Percentiles rank a stretch among this genome's conserved stretches.
These are phyloP conservation scores for Diplocarpon mali DNA, from an alignment of 2,329 filamentous ascomycete species.

Conservation along the genomic window DNA sequence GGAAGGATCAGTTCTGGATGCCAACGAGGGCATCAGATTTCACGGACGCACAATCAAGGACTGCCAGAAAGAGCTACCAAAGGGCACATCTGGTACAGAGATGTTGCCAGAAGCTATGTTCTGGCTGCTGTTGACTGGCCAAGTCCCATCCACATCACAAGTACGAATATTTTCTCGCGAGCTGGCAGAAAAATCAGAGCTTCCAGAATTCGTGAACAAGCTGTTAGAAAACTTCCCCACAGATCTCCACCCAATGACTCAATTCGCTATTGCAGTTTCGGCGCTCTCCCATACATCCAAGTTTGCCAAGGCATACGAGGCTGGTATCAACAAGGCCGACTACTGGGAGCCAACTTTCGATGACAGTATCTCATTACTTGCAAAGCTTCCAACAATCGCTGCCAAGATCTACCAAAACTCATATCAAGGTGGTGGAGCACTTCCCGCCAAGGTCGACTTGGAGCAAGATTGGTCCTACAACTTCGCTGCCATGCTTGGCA, in stretches of 20 bases:
- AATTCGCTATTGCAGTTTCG: conserved; percentile 89
- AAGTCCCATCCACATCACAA: conserved; percentile 76
- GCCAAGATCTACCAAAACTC: conserved; percentile 96
- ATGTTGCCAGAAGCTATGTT: conserved; percentile 99
- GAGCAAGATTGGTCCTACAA: conserved; percentile 98
- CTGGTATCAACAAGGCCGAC: conserved; percentile 84
- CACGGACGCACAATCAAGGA: conserved; percentile 97
- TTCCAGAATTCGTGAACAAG: conserved; percentile 74
- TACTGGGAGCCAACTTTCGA: conserved; percentile 99
- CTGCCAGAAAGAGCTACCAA: conserved; percentile 86
- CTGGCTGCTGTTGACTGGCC: conserved; percentile 90
- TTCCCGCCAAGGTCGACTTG: conserved; percentile 66
- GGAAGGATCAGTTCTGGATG: conserved; percentile 95
- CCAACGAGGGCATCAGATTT: conserved; percentile 95
- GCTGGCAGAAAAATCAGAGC: conserved; percentile 72
- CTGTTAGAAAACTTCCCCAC: conserved; percentile 84
- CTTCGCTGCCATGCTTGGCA: conserved; percentile 92
- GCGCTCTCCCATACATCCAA: conserved; percentile 91
- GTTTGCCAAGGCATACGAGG: conserved; percentile 88
- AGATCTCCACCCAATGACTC: conserved; percentile 95
- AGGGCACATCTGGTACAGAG: conserved; percentile 83
- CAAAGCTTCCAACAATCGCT: conserved; percentile 92
- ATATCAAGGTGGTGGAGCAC: conserved; percentile 64
- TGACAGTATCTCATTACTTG: conserved; percentile 84
- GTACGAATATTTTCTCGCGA: conserved; percentile 74